phyloP scores from a whole-genome alignment of 208 protist species.

The Acanthamoeba triangularis region DNA sequence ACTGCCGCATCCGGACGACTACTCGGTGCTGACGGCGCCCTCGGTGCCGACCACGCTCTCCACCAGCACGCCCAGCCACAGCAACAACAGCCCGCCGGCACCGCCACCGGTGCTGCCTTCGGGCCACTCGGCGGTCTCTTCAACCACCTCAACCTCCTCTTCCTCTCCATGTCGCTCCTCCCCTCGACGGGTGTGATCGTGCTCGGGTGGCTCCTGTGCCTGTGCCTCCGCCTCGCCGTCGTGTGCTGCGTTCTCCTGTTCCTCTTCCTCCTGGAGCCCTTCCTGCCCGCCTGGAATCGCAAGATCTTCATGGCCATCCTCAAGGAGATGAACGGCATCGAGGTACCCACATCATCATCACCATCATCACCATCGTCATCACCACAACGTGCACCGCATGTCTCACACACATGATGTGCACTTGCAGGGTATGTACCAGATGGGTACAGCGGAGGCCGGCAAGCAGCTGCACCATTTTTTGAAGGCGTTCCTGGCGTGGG shows the following conservation, averaged over 20 bases:
- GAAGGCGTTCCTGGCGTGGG: neutral
- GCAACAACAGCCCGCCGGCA: conserved; percentile 54
- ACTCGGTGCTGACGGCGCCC: neutral
- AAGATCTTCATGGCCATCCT: conserved; percentile 48
- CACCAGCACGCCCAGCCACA: neutral
- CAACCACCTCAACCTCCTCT: neutral
- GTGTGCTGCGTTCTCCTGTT: conserved; percentile 53
- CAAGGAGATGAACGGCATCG: conserved; percentile 45
- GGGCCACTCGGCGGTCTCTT: conserved; percentile 22
- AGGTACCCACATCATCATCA: neutral
- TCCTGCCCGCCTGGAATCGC: conserved; percentile 43
- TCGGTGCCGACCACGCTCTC: conserved; percentile 63
- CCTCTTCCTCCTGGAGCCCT: conserved; percentile 56
- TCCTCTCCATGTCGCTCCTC: conserved; percentile 68
- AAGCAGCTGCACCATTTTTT: conserved; percentile 32
- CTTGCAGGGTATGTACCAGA: conserved; percentile 48
- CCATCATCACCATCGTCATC: too few relatives aligned
- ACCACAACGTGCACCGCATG: neutral
- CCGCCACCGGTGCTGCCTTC: conserved; percentile 29
- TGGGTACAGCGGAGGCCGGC: conserved; percentile 25
- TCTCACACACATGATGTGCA: neutral
- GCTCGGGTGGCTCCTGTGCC: conserved; percentile 31
- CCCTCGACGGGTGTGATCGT: conserved; percentile 58
- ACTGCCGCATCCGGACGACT: conserved; percentile 1
- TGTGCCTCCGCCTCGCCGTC: conserved; percentile 36